Conservation (phyloP, 2,329 filamentous ascomycete species). For the Fusarium equiseti region DNA sequence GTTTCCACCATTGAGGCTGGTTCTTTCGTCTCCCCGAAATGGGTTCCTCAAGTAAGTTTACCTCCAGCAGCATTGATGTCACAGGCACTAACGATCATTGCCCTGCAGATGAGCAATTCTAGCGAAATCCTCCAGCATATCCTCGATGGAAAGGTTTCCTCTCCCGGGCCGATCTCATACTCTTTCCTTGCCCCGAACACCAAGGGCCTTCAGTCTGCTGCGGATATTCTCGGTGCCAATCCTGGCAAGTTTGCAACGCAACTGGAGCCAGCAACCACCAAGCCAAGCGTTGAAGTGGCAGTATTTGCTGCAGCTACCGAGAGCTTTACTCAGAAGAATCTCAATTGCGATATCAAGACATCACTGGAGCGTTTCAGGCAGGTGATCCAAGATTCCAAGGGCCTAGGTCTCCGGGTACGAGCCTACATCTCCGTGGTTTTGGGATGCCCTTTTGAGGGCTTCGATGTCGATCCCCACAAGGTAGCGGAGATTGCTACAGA, state of each 20-base stretch:
- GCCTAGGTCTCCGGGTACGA: constrained; percentile 74
- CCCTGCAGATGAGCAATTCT: constrained; percentile 80
- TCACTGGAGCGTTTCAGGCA: constrained; percentile 77
- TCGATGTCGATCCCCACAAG: constrained; percentile 71
- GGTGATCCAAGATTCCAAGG: constrained; percentile 77
- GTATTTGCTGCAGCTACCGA: constrained; percentile 88
- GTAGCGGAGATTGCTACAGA: constrained; percentile 75
- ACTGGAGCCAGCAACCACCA: constrained; percentile 56
- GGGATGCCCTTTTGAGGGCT: constrained; percentile 81
- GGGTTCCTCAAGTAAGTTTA: constrained; percentile 79
- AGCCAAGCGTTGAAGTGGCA: constrained; percentile 74
- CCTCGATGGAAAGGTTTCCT: constrained; percentile 67
- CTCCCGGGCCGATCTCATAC: constrained; percentile 73
- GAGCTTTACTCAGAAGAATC: constrained; percentile 82
- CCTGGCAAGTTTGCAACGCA: constrained; percentile 64
- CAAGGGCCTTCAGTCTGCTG: constrained; percentile 76
- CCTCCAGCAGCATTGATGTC: background rate
- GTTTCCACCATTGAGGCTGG: constrained; percentile 82
- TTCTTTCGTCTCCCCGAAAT: constrained; percentile 86
- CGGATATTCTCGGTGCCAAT: constrained; percentile 65
- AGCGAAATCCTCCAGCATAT: constrained; percentile 79
- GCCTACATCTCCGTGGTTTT: constrained; percentile 86
- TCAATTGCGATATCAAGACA: constrained; percentile 82
- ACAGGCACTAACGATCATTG: constrained; percentile 21
- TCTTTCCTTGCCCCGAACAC: constrained; percentile 85